Percentiles rank a stretch among this genome's conserved stretches.
Conservation (phyloP, 805 yeast genomes). For the Nakazawaea siamensis region DNA sequence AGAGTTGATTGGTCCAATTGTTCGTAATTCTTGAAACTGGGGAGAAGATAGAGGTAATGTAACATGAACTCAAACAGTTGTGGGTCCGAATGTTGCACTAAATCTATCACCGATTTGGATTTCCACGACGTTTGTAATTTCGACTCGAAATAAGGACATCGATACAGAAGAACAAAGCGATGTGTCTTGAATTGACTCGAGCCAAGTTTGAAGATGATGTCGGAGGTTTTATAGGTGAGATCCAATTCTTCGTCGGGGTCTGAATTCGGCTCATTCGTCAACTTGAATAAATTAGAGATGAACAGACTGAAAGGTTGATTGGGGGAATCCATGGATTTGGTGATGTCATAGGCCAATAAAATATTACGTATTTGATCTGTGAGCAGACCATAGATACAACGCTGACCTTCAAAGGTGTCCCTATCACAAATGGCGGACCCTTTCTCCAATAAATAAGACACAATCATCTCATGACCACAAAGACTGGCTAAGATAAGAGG, state of each 20-base stretch:
- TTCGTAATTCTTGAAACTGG: conserved; percentile 24
- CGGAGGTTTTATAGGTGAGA: conserved; percentile 20
- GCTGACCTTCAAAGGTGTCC: conserved; percentile 74
- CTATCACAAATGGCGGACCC: conserved; percentile 70
- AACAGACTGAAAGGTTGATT: conserved; percentile 67
- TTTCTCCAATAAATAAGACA: conserved; percentile 46
- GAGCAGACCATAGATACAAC: conserved; percentile 73
- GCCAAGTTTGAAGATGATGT: conserved; percentile 22
- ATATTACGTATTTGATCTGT: conserved; percentile 56
- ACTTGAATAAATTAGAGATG: conserved; percentile 35
- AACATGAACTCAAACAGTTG: conserved; percentile 25
- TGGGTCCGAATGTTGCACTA: conserved; percentile 18
- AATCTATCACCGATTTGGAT: conserved; percentile 6
- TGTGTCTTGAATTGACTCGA: conserved; percentile 22
- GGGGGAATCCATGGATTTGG: conserved; percentile 55
- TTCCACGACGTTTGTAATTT: conserved; percentile 20
- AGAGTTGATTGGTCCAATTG: conserved; percentile 21
- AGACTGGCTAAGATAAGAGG: conserved; percentile 67
- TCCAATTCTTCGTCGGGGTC: conserved; percentile 11
- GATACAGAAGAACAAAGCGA: conserved; percentile 31
- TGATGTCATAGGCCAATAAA: conserved; percentile 51
- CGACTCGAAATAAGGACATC: conserved; percentile 24
- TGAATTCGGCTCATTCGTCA: conserved; percentile 10
- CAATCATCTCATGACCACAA: conserved; percentile 67
- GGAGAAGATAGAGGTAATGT: conserved; percentile 18